These are phyloP conservation scores for Fomitopsis palustris DNA, from an alignment of 1,284 basidiomycete genomes.

Conservation along the genomic window DNA sequence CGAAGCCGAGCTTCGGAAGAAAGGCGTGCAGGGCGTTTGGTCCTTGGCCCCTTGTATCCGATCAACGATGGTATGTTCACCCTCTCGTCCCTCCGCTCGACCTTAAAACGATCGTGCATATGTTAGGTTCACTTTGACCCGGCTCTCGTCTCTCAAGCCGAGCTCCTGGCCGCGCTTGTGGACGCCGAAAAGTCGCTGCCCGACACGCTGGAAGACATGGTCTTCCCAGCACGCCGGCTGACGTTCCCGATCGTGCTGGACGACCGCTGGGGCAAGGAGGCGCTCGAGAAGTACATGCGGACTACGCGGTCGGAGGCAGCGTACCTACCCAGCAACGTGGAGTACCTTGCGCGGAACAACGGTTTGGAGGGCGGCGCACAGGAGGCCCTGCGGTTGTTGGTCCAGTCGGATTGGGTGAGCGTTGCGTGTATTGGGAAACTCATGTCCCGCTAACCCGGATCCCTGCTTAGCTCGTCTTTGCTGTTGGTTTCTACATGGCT, in stretches of 20 bases:
- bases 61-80: constrained; percentile 44
- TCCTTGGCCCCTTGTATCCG: constrained; percentile 54
- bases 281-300: constrained; percentile 54
- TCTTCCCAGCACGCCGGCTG: constrained; percentile 49
- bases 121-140: constrained; percentile 51
- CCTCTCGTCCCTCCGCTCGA: neutral
- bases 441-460: neutral
- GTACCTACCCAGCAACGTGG: constrained; percentile 67
- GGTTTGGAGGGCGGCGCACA: constrained; percentile 42
- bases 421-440: no score
- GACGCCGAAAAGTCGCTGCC: constrained; percentile 37
- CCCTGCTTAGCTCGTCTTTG: constrained; percentile 46
- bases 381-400: constrained; percentile 44
- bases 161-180: constrained; percentile 39
- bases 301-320: constrained; percentile 54
- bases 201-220: constrained; percentile 35
- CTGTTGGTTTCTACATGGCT: constrained; percentile 59
- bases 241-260: constrained; percentile 63
- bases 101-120: neutral
- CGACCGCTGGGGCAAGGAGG: constrained; percentile 54
- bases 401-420: constrained; percentile 47
- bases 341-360: constrained; percentile 65
- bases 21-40: constrained; percentile 35
- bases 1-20: constrained; percentile 37
- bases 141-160: constrained; percentile 33